Evolutionary conservation across 306 rosid species (phyloP), one percentile per base, ranked within the genome.

Genomic region (Amphicarpaea edgeworthii): DNA sequence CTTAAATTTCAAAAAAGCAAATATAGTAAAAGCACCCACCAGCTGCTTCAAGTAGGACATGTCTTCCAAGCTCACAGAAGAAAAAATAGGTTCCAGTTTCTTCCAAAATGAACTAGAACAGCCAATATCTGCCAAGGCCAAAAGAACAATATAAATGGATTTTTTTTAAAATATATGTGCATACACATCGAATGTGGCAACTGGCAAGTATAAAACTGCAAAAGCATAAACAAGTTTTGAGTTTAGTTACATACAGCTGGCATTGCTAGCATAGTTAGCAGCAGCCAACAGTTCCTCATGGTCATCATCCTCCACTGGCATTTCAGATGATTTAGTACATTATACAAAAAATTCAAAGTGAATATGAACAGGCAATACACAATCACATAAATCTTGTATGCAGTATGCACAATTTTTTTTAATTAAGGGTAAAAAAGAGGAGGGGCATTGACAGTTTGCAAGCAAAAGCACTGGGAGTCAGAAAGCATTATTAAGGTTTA

Each of bases 51-150:
- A 79, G 82, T 58, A 82, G 68, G 85, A 82, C 69, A 68, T 76
- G 68, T 72, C 87, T 64, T 80, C 89, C 69, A 79, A 77, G 84
- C 80, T 79, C 68, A 88, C 82, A 76, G 92, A 70, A 77, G 88
- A 85, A 83, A 91, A 88, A 70, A 79, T 28, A 49, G 84, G 86
- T 77, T 93, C 96, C 88, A 86, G 53, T 77, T 88, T 83, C 93
- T 88, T 87, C 98, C 98, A 93, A 82, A 91, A 91, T 54, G 85
- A 14, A 85, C 91, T 79, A 46, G 96, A 90, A 76, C 94, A 87
- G 51, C 93, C 86, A 69, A 77, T 75, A 86, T 87, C 98, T 93
- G 85, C 50, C 67, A 66, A 68, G 38, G 47, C 38, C 65, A 43
- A 75, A 70, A 68, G 26, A 34, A 83, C 82, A 41, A 66, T 72